Base-by-base conservation (phyloP, 345 rosid species). In the Melaleuca quinquenervia region DNA sequence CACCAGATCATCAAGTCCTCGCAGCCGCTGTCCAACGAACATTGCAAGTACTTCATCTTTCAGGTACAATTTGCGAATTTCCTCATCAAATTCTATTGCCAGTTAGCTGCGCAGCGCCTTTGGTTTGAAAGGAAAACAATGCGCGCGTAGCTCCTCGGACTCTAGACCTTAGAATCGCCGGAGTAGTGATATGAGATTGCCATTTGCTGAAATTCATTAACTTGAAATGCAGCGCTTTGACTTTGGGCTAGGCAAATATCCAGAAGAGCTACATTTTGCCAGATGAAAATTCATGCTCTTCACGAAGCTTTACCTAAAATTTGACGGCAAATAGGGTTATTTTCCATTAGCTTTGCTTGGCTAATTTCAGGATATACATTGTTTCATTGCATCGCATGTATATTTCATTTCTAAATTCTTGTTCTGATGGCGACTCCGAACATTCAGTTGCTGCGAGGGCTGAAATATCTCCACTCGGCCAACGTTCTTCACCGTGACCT, bases 401-500 rank as follows among this genome's bases (percentile, higher is more conserved):
- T 45, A 5, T 53, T 32, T 29, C 76, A 48, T 26, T 24, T 21
- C 21, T 60, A 22, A 16, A 16, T 10, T 82, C 55, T 51, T 58
- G 84, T 12, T 36, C 82, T 86, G 82, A 50, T 20, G 56, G 45
- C 49, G 52, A 60, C 9, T 49, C 22, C 26, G 52, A 16, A 13
- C 26, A 24, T 87, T 26, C 86, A 96, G 99, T 89, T 97, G 88
- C 93, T 95, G 6, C 90, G 95, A 84, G 98, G 98, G 48, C 88
- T 97, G 90, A 94, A 93, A 90, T 94, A 97, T 93, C 96, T 97
- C 64, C 99, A 95, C 93, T 97, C 98, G 3, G 96, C 99, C 44
- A 96, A 95, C 74, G 93, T 96, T 54, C 98, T 96, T 85, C 99
- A 96, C 82, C 93, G 98, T 0, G 98, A 96, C 88, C 89, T 96